Percentiles rank a stretch among this genome's conserved stretches.
Conservation (phyloP, 352 stramenopile genomes). For the Phytophthora fragariae region DNA sequence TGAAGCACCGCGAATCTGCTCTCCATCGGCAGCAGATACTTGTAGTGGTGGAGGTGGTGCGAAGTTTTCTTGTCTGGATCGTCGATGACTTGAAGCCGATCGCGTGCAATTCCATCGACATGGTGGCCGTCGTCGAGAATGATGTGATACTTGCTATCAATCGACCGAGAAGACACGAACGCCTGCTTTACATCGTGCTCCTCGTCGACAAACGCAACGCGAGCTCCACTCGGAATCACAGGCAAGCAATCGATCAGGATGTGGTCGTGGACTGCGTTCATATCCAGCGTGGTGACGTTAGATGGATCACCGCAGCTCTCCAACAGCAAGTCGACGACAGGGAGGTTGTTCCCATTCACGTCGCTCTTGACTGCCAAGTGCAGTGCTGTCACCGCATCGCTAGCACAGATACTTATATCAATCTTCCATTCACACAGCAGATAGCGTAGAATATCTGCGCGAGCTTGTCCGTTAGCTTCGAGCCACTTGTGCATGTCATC, state of each 20-base stretch:
- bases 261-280: conserved; percentile 73
- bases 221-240: conserved; percentile 43
- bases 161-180: conserved; percentile 55
- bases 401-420: conserved; percentile 40
- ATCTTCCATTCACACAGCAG: conserved; percentile 44
- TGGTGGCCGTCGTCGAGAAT: conserved; percentile 59
- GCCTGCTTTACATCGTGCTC: conserved; percentile 36
- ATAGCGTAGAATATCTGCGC: conserved; percentile 49
- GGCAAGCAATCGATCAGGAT: conserved; percentile 54
- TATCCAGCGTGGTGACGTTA: neutral
- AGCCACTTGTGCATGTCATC: conserved; percentile 56
- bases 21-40: conserved; percentile 63
- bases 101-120: conserved; percentile 45
- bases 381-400: conserved; percentile 49
- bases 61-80: conserved; percentile 5
- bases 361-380: conserved; percentile 67
- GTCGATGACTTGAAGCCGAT: conserved; percentile 39
- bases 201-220: conserved; percentile 20
- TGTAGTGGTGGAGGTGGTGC: conserved; percentile 21
- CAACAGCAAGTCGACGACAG: conserved; percentile 62
- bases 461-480: conserved; percentile 46
- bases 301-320: conserved; percentile 1
- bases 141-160: conserved; percentile 63
- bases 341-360: conserved; percentile 49
- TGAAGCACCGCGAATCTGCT: conserved; percentile 63